Evolutionary conservation across 2,329 filamentous ascomycete species (phyloP).

Genomic region (Phialocephala subalpina): DNA sequence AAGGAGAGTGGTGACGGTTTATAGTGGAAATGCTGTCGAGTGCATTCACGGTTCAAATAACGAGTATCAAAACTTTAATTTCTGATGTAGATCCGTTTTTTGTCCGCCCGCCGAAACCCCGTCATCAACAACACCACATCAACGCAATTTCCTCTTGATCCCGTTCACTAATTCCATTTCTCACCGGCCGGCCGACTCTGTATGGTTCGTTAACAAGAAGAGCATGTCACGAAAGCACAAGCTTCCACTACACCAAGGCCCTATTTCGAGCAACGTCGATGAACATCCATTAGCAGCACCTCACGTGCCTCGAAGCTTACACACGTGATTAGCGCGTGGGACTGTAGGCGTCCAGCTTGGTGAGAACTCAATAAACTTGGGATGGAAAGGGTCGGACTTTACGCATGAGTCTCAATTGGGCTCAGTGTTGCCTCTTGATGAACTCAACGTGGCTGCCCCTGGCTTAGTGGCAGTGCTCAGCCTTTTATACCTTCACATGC

Average conservation of each 20-base stretch:
- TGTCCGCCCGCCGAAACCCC: neutral
- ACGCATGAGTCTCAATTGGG: no score
- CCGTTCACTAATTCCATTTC: neutral
- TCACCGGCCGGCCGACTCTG: neutral
- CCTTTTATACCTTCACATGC: neutral
- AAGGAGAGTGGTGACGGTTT: neutral
- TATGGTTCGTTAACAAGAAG: neutral
- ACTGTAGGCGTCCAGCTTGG: neutral
- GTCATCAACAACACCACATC: neutral
- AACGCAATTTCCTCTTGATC: neutral
- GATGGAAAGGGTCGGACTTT: no score
- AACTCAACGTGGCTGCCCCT: neutral
- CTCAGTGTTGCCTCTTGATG: neutral
- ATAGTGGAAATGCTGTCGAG: neutral
- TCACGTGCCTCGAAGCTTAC: neutral
- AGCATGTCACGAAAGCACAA: neutral
- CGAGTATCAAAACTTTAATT: slow-evolving; percentile 10
- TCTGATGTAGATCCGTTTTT: neutral
- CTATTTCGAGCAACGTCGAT: neutral
- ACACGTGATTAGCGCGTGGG: neutral
- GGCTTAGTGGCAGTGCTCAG: neutral
- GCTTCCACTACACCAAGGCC: neutral
- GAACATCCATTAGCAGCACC: no score
- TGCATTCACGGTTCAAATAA: neutral
- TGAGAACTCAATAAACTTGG: neutral